A percentile compares a stretch with the other conserved stretches of the same genome.
Conservation (phyloP, 441 rosid species). For the Hura crepitans region DNA sequence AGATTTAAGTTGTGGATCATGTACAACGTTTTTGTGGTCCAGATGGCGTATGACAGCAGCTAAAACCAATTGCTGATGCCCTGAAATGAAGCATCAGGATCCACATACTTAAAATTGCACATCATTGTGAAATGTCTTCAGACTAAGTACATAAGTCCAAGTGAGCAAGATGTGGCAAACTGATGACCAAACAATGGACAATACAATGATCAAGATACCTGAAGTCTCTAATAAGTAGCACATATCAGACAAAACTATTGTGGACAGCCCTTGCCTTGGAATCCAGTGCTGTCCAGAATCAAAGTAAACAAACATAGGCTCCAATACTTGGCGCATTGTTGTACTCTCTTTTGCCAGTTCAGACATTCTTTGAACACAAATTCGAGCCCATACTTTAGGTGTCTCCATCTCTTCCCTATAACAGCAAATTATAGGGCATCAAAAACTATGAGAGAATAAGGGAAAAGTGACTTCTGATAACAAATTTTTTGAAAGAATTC, state of each 20-base stretch:
- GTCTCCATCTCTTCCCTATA: slow-evolving; percentile 79
- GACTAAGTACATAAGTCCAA: neutral
- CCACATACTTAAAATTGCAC: neutral
- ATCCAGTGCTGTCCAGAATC: slow-evolving; percentile 75
- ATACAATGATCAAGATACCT: slow-evolving; percentile 39
- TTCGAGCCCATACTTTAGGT: slow-evolving; percentile 90
- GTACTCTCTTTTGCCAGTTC: slow-evolving; percentile 88
- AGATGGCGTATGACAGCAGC: slow-evolving; percentile 80
- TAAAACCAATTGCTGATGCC: slow-evolving; percentile 72
- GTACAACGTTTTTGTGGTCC: slow-evolving; percentile 81
- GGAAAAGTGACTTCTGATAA: neutral
- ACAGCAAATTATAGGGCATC: slow-evolving; percentile 12
- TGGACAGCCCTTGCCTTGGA: slow-evolving; percentile 69
- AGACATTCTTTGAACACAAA: slow-evolving; percentile 88
- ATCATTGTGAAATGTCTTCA: neutral
- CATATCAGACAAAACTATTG: slow-evolving; percentile 78
- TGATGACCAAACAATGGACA: slow-evolving; percentile 13
- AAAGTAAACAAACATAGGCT: slow-evolving; percentile 80
- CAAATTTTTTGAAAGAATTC: neutral
- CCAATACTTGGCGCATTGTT: slow-evolving; percentile 74
- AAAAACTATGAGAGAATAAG: neutral
- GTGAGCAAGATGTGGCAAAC: neutral
- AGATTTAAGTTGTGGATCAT: slow-evolving; percentile 75
- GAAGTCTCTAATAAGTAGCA: slow-evolving; percentile 65
- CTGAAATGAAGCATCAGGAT: slow-evolving; percentile 41